phyloP scores from a whole-genome alignment of 1,284 basidiomycete species.

The Papiliotrema fonsecae region DNA sequence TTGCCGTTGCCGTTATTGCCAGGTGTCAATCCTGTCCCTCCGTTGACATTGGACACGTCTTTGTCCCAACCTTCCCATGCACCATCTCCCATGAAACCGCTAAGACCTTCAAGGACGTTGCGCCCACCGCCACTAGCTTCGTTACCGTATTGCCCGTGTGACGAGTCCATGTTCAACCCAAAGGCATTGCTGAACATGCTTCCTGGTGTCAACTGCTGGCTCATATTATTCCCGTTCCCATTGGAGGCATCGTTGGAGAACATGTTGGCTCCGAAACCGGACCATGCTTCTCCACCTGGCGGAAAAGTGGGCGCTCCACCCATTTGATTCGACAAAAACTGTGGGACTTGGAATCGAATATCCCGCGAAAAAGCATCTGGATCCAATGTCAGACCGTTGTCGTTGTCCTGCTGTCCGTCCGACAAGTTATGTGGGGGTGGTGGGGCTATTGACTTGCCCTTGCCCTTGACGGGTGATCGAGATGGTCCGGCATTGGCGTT shows the following conservation, averaged over 20 bases:
- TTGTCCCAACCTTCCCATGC: conserved; percentile 12
- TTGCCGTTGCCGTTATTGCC: conserved; percentile 1
- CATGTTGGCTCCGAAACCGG: conserved; percentile 28
- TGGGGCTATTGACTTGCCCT: conserved; percentile 13
- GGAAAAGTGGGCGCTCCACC: conserved; percentile 35
- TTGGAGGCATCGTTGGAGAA: too few relatives aligned
- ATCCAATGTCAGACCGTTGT: conserved; percentile 30
- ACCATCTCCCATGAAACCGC: conserved; percentile 17
- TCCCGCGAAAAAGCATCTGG: conserved; percentile 38
- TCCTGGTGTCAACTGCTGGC: conserved; percentile 19
- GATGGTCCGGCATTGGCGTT: conserved; percentile 1
- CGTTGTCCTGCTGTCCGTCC: background rate
- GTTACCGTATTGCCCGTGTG: background rate
- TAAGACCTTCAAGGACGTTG: conserved; percentile 17
- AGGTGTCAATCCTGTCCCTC: background rate
- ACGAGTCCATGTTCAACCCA: conserved; percentile 3
- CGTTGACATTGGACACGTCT: conserved; percentile 2
- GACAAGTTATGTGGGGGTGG: background rate
- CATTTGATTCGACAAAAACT: conserved; percentile 29
- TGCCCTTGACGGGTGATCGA: conserved; percentile 2
- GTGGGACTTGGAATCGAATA: conserved; percentile 40
- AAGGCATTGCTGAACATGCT: conserved; percentile 18
- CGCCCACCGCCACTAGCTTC: conserved; percentile 4
- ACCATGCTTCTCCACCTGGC: conserved; percentile 42
- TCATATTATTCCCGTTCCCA: conserved; percentile 4